A percentile compares a stretch with the other conserved stretches of the same genome.
phyloP scores from a whole-genome alignment of 2,329 filamentous ascomycete species.

The Fusarium pseudonygamai region DNA sequence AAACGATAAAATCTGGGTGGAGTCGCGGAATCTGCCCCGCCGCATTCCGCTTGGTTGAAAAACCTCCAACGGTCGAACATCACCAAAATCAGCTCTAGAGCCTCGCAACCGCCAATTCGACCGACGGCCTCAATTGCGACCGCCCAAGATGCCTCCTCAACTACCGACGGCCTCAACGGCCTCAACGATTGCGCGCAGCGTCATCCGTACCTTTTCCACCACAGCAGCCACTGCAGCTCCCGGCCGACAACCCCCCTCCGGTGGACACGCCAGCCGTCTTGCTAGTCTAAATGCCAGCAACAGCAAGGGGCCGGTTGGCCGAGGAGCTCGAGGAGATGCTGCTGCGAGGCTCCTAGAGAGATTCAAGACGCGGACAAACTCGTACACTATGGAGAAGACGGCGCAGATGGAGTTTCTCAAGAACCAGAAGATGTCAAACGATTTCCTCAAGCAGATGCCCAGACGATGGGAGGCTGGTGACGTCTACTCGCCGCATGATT shows the following conservation, averaged over 20 bases:
- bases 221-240: slow-evolving; percentile 40
- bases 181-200: slow-evolving; percentile 22
- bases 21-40: slow-evolving; percentile 42
- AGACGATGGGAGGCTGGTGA: slow-evolving; percentile 82
- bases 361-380: slow-evolving; percentile 35
- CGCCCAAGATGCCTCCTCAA: slow-evolving; percentile 53
- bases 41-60: slow-evolving; percentile 39
- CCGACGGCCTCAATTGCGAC: slow-evolving; percentile 13
- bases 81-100: slow-evolving; percentile 27
- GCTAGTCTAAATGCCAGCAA: slow-evolving; percentile 38
- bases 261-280: slow-evolving; percentile 30
- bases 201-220: slow-evolving; percentile 46
- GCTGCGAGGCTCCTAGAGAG: slow-evolving; percentile 44
- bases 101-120: slow-evolving; percentile 3
- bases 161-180: slow-evolving; percentile 44
- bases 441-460: slow-evolving; percentile 70
- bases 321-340: slow-evolving; percentile 38
- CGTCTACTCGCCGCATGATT: slow-evolving; percentile 89
- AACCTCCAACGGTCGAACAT: slow-evolving; percentile 37
- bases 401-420: slow-evolving; percentile 51
- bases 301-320: neutral
- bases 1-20: slow-evolving; percentile 42
- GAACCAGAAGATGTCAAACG: slow-evolving; percentile 55
- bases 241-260: slow-evolving; percentile 12
- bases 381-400: slow-evolving; percentile 43